phyloP scores from a whole-genome alignment of 2,329 filamentous ascomycete genomes.

The Stachybotrys elegans region DNA sequence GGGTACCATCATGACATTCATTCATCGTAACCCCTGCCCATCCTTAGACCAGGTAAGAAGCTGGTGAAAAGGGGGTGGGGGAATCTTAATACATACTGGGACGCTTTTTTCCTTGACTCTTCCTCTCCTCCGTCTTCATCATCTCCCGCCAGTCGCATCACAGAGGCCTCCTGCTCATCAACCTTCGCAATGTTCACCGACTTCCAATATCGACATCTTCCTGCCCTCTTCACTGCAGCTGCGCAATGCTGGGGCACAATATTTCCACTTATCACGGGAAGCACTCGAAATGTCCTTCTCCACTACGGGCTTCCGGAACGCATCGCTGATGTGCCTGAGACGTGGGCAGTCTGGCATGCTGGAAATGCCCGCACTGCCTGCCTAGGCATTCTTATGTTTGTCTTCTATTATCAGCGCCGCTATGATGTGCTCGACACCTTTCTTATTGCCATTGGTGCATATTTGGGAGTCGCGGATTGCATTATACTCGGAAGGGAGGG shows the following conservation, averaged over 20 bases:
- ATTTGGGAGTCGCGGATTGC: constrained; percentile 11
- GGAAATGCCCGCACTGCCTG: constrained; percentile 13
- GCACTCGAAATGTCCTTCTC: constrained; percentile 10
- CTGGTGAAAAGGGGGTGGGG: no score
- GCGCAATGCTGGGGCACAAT: constrained; percentile 12
- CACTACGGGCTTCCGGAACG: constrained; percentile 11
- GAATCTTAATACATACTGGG: no score
- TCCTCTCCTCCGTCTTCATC: no score
- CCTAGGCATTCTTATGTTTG: constrained; percentile 14
- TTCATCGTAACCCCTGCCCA: no score
- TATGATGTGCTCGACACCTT: constrained; percentile 15
- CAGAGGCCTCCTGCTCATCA: no score
- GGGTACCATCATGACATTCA: no score
- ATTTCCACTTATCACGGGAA: constrained; percentile 9
- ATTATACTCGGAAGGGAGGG: constrained; percentile 11
- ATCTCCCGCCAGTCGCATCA: no score
- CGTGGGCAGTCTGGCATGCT: constrained; percentile 11
- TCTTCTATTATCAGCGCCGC: constrained; percentile 12
- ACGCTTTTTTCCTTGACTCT: no score
- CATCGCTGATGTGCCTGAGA: constrained; percentile 13
- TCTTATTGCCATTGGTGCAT: constrained; percentile 8
- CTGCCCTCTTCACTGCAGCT: constrained; percentile 11
- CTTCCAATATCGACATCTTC: constrained; percentile 11
- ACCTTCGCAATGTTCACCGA: constrained; percentile 8
- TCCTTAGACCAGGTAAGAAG: no score